Evolutionary conservation across 225 moss, liverwort and hornwort species (phyloP).

Genomic region (Rhytidiadelphus loreus): DNA sequence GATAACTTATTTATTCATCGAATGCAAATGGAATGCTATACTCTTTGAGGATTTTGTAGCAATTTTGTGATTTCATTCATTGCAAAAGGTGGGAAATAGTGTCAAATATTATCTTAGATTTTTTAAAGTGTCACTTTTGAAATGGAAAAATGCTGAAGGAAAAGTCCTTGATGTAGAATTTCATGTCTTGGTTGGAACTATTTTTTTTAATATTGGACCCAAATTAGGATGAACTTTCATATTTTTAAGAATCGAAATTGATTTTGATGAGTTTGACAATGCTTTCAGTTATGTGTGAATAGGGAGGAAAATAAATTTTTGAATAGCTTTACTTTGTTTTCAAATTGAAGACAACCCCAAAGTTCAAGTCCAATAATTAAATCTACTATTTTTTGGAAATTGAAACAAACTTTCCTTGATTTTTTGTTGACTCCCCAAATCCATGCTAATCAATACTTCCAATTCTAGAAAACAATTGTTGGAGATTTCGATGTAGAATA

Average conservation of each 20-base stretch:
- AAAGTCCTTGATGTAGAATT: not conserved
- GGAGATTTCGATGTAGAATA: too few species aligned
- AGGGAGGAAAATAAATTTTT: accelerated
- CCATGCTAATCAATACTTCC: too few species aligned
- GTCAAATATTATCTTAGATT: not conserved
- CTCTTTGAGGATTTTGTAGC: not conserved
- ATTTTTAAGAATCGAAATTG: not conserved
- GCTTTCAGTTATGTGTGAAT: accelerated
- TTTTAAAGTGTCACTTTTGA: not conserved
- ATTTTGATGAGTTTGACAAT: not conserved
- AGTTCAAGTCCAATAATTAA: not conserved
- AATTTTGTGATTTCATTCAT: not conserved
- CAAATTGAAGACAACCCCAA: not conserved
- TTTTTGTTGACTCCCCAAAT: accelerated
- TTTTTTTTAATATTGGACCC: not conserved
- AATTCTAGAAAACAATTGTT: too few species aligned
- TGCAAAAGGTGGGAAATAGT: not conserved
- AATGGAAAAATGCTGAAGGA: not conserved
- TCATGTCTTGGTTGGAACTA: not conserved
- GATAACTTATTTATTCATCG: not conserved
- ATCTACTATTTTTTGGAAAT: not conserved
- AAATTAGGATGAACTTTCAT: not conserved
- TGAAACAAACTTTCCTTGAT: not conserved
- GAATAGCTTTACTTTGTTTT: not conserved
- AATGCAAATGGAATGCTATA: not conserved